Evolutionary conservation across 805 yeast species (phyloP).

Genomic region (Cyberlindnera maclurae): DNA sequence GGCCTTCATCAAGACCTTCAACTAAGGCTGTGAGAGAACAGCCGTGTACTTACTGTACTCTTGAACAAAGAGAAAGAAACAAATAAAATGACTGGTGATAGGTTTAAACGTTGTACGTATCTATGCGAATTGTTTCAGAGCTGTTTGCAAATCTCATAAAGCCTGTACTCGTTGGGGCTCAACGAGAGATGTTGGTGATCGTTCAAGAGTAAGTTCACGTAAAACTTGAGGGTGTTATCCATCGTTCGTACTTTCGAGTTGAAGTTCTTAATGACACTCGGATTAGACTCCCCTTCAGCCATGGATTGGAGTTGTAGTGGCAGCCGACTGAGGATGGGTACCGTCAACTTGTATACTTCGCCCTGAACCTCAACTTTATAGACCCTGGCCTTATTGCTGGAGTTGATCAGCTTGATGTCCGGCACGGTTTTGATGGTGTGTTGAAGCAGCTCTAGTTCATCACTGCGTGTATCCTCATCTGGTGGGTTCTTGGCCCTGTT

Average conservation of each 20-base stretch:
- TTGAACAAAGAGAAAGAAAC: no score
- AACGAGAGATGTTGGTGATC: conserved; percentile 13
- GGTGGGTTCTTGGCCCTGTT: background rate
- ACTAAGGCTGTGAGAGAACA: conserved; percentile 4
- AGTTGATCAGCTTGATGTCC: conserved; percentile 15
- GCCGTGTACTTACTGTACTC: no score
- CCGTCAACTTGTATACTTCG: conserved; percentile 13
- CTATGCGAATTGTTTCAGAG: background rate
- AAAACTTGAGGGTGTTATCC: conserved; percentile 13
- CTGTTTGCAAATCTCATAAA: conserved; percentile 13
- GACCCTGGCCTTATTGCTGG: conserved; percentile 13
- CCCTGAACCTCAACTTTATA: conserved; percentile 10
- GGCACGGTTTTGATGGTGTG: conserved; percentile 7
- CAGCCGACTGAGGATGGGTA: conserved; percentile 13
- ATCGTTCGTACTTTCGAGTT: conserved; percentile 13
- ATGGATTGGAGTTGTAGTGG: conserved; percentile 10
- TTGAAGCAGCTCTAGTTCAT: conserved; percentile 12
- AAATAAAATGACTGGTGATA: no score
- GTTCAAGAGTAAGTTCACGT: conserved; percentile 17
- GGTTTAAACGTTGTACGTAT: no score
- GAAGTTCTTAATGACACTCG: conserved; percentile 19
- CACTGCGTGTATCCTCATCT: conserved; percentile 7
- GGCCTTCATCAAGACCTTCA: conserved; percentile 47
- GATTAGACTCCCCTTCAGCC: conserved; percentile 7
- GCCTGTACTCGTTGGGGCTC: conserved; percentile 12